These are phyloP conservation scores for Chytriomyces confervae DNA, from an alignment of 192 early-diverging fungal species.

Conservation along the genomic window DNA sequence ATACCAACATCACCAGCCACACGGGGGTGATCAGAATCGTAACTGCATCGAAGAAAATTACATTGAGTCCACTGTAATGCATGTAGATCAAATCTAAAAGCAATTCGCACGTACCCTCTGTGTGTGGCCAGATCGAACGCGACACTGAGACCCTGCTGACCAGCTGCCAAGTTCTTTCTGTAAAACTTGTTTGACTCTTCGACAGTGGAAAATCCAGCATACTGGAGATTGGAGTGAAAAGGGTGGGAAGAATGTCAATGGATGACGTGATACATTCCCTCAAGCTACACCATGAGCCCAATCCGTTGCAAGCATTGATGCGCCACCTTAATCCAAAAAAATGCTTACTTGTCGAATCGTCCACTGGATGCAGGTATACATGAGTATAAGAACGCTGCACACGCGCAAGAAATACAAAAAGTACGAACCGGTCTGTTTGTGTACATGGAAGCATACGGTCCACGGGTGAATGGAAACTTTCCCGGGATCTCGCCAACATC, in stretches of 20 bases:
- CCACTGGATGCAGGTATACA: slow-evolving; percentile 86
- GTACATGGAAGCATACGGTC: slow-evolving; percentile 43
- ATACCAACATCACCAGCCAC: slow-evolving; percentile 90
- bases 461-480: slow-evolving; percentile 86
- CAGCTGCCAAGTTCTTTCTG: slow-evolving; percentile 83
- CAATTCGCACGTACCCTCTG: slow-evolving; percentile 64
- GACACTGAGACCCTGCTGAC: slow-evolving; percentile 86
- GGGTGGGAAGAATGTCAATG: neutral
- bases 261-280: no score
- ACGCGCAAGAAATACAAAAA: slow-evolving; percentile 48
- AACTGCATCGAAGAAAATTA: slow-evolving; percentile 46
- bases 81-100: neutral
- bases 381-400: slow-evolving; percentile 19
- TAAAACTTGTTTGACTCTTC: slow-evolving; percentile 91
- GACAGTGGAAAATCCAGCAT: slow-evolving; percentile 92
- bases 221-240: slow-evolving; percentile 50
- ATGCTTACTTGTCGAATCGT: slow-evolving; percentile 77
- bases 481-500: slow-evolving; percentile 75
- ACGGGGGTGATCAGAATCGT: slow-evolving; percentile 89
- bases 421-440: slow-evolving; percentile 21
- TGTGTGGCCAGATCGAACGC: slow-evolving; percentile 93
- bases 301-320: neutral
- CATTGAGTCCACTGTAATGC: neutral
- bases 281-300: neutral
- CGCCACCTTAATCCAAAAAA: neutral